These are phyloP conservation scores for Dovyalis caffra DNA, from an alignment of 345 rosid species.

Conservation along the genomic window DNA sequence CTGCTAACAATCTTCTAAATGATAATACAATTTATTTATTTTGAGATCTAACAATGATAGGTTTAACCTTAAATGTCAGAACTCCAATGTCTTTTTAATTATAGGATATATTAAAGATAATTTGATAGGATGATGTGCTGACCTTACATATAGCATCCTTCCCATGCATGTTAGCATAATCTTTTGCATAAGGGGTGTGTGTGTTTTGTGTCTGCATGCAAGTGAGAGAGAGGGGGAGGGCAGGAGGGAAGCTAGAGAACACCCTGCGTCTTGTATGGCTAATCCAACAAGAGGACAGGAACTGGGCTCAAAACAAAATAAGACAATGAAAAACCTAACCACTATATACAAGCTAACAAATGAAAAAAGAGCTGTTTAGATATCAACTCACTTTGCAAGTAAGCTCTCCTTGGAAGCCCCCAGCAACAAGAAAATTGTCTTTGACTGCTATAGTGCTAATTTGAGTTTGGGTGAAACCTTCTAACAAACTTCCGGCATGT, in stretches of 20 bases:
- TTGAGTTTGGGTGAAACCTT: conserved; percentile 50
- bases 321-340: not conserved
- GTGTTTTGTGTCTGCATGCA: too few relatives aligned
- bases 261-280: too few relatives aligned
- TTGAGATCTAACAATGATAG: not conserved
- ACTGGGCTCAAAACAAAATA: not conserved
- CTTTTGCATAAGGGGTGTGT: too few relatives aligned
- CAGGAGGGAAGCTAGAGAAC: too few relatives aligned
- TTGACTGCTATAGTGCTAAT: conserved; percentile 51
- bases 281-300: not conserved
- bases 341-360: not conserved
- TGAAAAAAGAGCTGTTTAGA: not conserved
- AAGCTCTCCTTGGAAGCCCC: conserved; percentile 60
- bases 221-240: not conserved
- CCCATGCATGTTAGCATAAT: too few relatives aligned
- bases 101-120: too few relatives aligned
- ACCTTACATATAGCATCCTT: too few relatives aligned
- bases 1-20: not conserved
- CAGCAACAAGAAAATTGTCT: conserved; percentile 46
- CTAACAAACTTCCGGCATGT: conserved; percentile 46
- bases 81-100: not conserved
- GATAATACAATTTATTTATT: too few relatives aligned
- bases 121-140: too few relatives aligned
- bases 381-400: conserved; percentile 41
- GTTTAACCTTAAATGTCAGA: not conserved